Conservation (phyloP, 495 filamentous ascomycete species). For the Tuber microsphaerosporum region DNA sequence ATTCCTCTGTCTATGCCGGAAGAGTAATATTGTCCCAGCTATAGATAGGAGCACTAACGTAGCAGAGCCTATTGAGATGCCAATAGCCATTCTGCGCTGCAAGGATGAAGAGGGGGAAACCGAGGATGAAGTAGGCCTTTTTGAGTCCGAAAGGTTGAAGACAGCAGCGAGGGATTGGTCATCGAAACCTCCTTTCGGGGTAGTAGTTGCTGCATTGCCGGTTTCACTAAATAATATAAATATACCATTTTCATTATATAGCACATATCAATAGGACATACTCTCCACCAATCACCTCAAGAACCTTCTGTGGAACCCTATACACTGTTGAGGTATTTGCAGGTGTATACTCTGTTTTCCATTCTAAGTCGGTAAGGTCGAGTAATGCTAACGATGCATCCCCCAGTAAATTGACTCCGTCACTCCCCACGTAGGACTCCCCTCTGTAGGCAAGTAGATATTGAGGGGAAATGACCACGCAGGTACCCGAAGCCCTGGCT, state of each 20-base stretch:
- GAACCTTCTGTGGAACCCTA: slow-evolving; percentile 7
- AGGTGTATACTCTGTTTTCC: slow-evolving; percentile 5
- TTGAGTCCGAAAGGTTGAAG: not conserved
- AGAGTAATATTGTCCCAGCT: too few species aligned
- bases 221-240: not conserved
- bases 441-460: slow-evolving; percentile 11
- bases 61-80: too few species aligned
- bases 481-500: not conserved
- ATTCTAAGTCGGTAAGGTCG: slow-evolving; percentile 10
- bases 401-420: not conserved
- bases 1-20: too few species aligned
- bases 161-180: not conserved
- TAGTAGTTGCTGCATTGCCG: slow-evolving; percentile 4
- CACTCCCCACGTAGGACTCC: not conserved
- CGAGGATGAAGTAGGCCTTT: too few species aligned
- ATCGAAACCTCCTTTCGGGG: slow-evolving; percentile 3
- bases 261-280: not conserved
- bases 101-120: too few species aligned
- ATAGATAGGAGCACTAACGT: too few species aligned
- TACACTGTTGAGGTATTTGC: slow-evolving; percentile 3
- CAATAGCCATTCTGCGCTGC: too few species aligned
- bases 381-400: not conserved
- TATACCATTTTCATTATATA: not conserved
- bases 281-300: slow-evolving; percentile 14
- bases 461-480: not conserved